phyloP scores from a whole-genome alignment of 2,329 filamentous ascomycete genomes.

The Phialophora chinensis region DNA sequence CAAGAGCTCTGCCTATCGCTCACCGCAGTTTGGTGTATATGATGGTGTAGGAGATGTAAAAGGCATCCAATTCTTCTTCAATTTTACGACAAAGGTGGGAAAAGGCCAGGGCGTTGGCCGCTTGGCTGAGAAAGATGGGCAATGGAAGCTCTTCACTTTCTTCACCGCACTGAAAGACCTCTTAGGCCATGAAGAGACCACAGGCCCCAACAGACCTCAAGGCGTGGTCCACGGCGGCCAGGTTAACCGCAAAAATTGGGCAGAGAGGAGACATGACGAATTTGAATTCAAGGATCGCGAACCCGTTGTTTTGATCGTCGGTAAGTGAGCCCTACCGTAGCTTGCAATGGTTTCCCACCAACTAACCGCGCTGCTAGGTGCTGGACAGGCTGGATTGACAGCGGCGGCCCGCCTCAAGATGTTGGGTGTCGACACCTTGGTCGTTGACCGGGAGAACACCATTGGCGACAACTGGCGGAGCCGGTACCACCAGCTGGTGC shows the following conservation, averaged over 20 bases:
- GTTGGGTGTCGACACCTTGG: conserved; percentile 60
- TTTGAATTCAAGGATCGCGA: conserved; percentile 58
- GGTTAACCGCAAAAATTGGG: conserved; percentile 64
- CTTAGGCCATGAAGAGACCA: conserved; percentile 59
- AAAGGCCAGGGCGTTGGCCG: conserved; percentile 63
- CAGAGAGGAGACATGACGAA: conserved; percentile 59
- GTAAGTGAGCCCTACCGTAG: conserved; percentile 47
- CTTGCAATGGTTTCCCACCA: background rate
- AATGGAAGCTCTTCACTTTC: conserved; percentile 69
- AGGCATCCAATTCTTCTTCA: conserved; percentile 64
- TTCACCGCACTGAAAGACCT: conserved; percentile 66
- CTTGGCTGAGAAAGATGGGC: conserved; percentile 51
- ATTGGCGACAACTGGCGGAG: conserved; percentile 70
- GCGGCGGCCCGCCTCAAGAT: conserved; percentile 65
- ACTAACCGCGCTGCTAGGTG: conserved; percentile 49
- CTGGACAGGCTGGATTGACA: conserved; percentile 66
- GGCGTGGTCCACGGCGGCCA: conserved; percentile 64
- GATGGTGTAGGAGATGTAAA: conserved; percentile 57
- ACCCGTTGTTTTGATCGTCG: conserved; percentile 67
- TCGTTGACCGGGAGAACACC: conserved; percentile 64
- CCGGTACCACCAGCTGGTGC: conserved; percentile 68
- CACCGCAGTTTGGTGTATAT: conserved; percentile 55
- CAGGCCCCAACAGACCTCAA: conserved; percentile 55
- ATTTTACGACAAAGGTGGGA: conserved; percentile 60
- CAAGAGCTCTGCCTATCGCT: conserved; percentile 50